Percentiles rank a stretch among this genome's conserved stretches.
phyloP scores from a whole-genome alignment of 768 basidiomycete species.

The Trametes cingulata region DNA sequence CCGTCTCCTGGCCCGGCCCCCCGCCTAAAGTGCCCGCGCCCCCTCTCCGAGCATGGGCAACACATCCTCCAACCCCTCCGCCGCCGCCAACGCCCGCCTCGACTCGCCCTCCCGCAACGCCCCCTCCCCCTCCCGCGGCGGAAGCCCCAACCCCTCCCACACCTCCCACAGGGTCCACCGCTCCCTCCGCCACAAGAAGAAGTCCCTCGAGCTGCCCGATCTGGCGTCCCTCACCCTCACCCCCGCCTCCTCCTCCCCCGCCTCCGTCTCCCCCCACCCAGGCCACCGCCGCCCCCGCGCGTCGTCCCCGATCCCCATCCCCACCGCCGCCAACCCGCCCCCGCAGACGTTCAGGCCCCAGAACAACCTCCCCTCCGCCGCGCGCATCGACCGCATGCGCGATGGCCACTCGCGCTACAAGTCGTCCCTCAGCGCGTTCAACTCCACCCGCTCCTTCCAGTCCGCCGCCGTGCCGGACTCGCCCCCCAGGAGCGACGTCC shows the following conservation, averaged over 20 bases:
- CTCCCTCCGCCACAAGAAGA: constrained; percentile 68
- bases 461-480: constrained; percentile 25
- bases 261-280: constrained; percentile 45
- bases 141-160: constrained; percentile 25
- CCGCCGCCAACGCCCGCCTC: constrained; percentile 15
- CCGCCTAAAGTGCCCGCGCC: constrained; percentile 16
- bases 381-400: constrained; percentile 37
- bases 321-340: constrained; percentile 35
- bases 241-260: constrained; percentile 40
- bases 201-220: constrained; percentile 76
- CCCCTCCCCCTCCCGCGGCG: constrained; percentile 28
- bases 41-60: constrained; percentile 27
- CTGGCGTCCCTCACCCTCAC: constrained; percentile 55
- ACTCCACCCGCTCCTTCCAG: constrained; percentile 46
- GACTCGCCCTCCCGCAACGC: constrained; percentile 24
- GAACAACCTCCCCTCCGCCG: constrained; percentile 44
- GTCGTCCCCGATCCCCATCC: constrained; percentile 53
- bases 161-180: constrained; percentile 44
- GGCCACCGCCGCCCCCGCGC: constrained; percentile 43
- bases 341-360: constrained; percentile 29
- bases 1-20: constrained; percentile 7
- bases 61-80: constrained; percentile 24
- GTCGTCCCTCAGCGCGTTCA: constrained; percentile 40
- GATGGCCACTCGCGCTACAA: constrained; percentile 30
- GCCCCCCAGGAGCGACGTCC: constrained; percentile 26